Evolutionary conservation across 495 filamentous ascomycete species (phyloP), one percentile per base, ranked within the genome.

Genomic region (Penicillium odoratum): DNA sequence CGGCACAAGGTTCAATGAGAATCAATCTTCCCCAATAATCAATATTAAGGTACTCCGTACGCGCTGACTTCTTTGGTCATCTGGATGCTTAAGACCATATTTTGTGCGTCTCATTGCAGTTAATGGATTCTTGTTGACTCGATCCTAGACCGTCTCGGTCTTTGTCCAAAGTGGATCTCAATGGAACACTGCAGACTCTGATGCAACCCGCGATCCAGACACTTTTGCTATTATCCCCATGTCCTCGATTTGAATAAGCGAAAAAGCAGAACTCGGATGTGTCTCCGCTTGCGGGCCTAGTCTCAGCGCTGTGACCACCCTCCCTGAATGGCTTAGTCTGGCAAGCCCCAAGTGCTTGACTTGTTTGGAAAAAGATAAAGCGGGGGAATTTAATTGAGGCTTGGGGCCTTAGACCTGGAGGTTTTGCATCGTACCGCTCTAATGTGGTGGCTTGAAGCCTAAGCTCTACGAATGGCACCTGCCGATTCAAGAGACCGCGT

Each of bases 11-110:
- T 21, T 21, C 21, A 21, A 21, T 21, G 21, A 21, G 28, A 28
- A 31, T 48, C 46, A 48, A 48, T 48, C 7, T 40, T 40, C 38
- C 38, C 38, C 38, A 40, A 40, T 40, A 40, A 40, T 16, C 38
- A 13, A 40, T 36, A 36, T 36, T 36, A 11, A 36, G 9, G 13
- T 36, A n/a, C n/a, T n/a, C n/a, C n/a, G n/a, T n/a, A 21, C 21
- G 21, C 21, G 21, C 21, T 21, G 31, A 7, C 31, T 10, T 33
- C 3, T 0, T 33, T 33, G 31, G 0, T 33, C 31, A 33, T 10
- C 9, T 33, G 31, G 9, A 7, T 33, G 21, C 21, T 21, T 21
- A 21, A 21, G 21, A 21, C 21, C 2, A 21, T 21, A 21, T 21
- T 21, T 21, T 21, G 21, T 21, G 21, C 21, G 2, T 21, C 2